phyloP scores from a whole-genome alignment of 78 protist genomes.

The Thecamonas trahens region DNA sequence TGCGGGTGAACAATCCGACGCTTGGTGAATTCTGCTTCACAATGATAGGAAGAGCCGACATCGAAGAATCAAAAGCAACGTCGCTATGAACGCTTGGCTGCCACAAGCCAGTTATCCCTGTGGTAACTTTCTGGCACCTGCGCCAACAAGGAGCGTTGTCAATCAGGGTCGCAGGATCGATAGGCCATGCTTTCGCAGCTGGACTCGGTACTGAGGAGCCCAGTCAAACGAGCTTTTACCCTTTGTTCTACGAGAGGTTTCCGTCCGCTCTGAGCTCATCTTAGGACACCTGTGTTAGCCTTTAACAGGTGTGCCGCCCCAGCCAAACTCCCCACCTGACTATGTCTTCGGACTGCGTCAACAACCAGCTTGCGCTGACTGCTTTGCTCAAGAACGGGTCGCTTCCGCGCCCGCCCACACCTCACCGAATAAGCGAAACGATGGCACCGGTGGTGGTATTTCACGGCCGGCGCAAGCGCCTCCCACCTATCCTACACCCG shows the following conservation, averaged over 20 bases:
- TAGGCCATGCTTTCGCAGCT: conserved; percentile 91
- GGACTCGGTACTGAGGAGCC: conserved; percentile 84
- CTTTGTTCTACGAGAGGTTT: conserved; percentile 78
- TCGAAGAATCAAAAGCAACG: conserved; percentile 91
- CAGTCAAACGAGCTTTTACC: conserved; percentile 79
- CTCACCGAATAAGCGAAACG: conserved; percentile 43
- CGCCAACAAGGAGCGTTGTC: no score
- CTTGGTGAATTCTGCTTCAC: conserved; percentile 69
- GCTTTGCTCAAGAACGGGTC: background rate
- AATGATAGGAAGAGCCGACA: conserved; percentile 92
- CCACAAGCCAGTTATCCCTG: conserved; percentile 97
- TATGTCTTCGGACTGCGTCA: conserved; percentile 31
- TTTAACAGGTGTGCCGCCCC: conserved; percentile 89
- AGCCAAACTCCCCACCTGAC: conserved; percentile 89
- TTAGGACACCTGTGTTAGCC: conserved; percentile 82
- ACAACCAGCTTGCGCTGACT: background rate
- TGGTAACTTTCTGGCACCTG: conserved; percentile 95
- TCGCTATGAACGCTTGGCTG: conserved; percentile 93
- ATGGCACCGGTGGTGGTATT: conserved; percentile 68
- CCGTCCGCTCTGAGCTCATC: conserved; percentile 81
- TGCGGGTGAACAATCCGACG: conserved; percentile 87
- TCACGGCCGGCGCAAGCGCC: conserved; percentile 53
- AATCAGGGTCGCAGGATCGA: no score
- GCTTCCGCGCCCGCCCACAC: background rate
- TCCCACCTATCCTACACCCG: conserved; percentile 78